Percentiles rank a stretch among this genome's conserved stretches.
Conservation (phyloP, 1,139 yeast species). For the Suhomyces wounanorum region DNA sequence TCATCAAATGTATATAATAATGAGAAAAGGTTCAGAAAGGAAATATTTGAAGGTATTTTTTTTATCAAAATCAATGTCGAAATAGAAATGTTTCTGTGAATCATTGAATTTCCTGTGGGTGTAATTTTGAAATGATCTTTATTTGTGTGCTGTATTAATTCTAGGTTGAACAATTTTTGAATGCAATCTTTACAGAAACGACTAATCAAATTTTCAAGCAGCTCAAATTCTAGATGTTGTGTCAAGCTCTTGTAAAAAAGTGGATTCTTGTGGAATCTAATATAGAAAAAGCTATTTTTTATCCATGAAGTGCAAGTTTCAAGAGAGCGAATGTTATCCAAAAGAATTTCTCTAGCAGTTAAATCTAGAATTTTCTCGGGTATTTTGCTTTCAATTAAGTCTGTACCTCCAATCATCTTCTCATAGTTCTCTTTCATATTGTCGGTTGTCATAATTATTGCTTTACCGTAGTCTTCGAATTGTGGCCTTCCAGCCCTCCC, state of each 20-base stretch:
- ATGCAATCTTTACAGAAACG: not conserved
- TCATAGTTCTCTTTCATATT: constrained; percentile 39
- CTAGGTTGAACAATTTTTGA: not conserved
- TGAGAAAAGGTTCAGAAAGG: not conserved
- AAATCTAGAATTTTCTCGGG: constrained; percentile 47
- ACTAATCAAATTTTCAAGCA: not conserved
- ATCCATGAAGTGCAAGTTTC: not conserved
- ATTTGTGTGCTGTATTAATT: not conserved
- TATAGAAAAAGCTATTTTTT: not conserved
- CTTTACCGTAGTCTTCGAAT: constrained; percentile 52
- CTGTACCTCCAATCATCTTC: constrained; percentile 37
- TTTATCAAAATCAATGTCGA: not conserved
- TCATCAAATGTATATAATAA: not conserved
- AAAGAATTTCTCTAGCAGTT: constrained; percentile 51
- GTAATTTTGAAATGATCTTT: not conserved
- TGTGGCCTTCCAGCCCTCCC: constrained; percentile 64
- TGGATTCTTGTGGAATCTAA: not conserved
- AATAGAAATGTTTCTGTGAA: not conserved
- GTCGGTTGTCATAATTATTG: constrained; percentile 52
- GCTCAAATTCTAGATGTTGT: not conserved
- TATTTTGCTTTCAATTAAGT: constrained; percentile 51
- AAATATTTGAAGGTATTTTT: not conserved
- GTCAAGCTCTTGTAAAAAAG: not conserved
- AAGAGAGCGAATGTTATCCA: constrained; percentile 15
- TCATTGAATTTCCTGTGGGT: not conserved